Percentiles rank a stretch among this genome's conserved stretches.
phyloP scores from a whole-genome alignment of 768 basidiomycete species.

The Boletus rufocinnamomeus region DNA sequence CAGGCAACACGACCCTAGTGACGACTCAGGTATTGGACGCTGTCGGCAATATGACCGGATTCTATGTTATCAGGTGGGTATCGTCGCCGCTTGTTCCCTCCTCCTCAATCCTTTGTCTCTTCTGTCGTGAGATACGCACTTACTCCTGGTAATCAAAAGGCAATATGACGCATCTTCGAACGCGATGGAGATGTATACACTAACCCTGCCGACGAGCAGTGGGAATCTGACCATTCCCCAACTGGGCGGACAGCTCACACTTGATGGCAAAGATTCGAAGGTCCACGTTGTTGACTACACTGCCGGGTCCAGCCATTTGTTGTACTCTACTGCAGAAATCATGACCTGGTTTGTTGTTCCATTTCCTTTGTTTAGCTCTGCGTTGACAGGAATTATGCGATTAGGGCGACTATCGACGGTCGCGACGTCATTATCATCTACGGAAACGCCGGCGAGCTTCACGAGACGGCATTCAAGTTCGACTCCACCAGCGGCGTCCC shows the following conservation, averaged over 20 bases:
- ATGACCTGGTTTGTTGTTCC: conserved; percentile 43
- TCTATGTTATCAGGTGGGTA: conserved; percentile 40
- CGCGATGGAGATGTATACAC: conserved; percentile 31
- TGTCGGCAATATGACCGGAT: conserved; percentile 48
- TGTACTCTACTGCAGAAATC: conserved; percentile 53
- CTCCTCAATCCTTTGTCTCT: background rate
- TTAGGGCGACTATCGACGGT: conserved; percentile 50
- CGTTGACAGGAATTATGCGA: background rate
- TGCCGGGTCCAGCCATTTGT: conserved; percentile 44
- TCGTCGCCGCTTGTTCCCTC: background rate
- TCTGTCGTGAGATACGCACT: background rate
- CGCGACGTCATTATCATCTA: conserved; percentile 50
- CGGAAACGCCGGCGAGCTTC: conserved; percentile 48
- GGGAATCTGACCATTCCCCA: conserved; percentile 45
- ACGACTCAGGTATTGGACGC: conserved; percentile 52
- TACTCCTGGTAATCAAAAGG: conserved; percentile 14
- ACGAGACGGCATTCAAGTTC: conserved; percentile 51
- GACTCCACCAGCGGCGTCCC: conserved; percentile 23
- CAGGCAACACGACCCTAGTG: conserved; percentile 48
- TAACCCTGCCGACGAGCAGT: conserved; percentile 47
- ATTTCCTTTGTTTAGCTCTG: background rate
- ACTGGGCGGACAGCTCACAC: conserved; percentile 43
- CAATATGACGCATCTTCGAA: conserved; percentile 17
- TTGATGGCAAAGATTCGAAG: conserved; percentile 57
- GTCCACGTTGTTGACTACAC: conserved; percentile 51